phyloP scores from a whole-genome alignment of 176 grass and related monocot genomes.

The Neostapfia colusana region DNA sequence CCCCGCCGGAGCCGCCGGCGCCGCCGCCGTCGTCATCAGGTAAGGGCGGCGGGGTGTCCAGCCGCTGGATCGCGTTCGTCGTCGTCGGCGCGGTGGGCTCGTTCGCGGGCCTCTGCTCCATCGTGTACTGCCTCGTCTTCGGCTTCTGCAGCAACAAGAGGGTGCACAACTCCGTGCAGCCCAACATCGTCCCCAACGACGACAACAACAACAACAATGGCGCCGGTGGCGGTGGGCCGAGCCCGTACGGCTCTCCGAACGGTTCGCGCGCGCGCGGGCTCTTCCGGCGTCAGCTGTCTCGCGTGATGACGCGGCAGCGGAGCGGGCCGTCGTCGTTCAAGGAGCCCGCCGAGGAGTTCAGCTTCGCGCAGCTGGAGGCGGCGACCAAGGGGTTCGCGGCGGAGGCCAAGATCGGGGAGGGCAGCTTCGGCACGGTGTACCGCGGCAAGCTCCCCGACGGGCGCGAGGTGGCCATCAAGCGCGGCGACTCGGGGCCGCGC shows the following conservation, averaged over 20 bases:
- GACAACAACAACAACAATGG: neutral
- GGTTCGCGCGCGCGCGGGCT: slow-evolving; percentile 40
- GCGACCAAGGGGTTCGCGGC: slow-evolving; percentile 64
- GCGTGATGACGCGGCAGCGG: slow-evolving; percentile 78
- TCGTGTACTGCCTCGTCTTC: slow-evolving; percentile 60
- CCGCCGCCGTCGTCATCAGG: neutral
- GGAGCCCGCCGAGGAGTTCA: slow-evolving; percentile 68
- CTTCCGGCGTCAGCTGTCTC: slow-evolving; percentile 75
- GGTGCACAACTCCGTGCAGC: slow-evolving; percentile 89
- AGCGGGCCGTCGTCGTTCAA: slow-evolving; percentile 95
- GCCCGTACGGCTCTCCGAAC: slow-evolving; percentile 55
- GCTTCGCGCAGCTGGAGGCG: slow-evolving; percentile 55
- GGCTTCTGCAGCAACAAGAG: slow-evolving; percentile 72
- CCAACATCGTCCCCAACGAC: slow-evolving; percentile 17
- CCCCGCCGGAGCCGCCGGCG: slow-evolving; percentile 11
- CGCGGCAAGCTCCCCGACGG: slow-evolving; percentile 75
- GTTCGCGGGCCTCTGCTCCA: slow-evolving; percentile 59
- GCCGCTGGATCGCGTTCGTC: slow-evolving; percentile 55
- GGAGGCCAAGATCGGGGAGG: slow-evolving; percentile 71
- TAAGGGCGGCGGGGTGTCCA: neutral
- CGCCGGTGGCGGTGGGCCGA: neutral
- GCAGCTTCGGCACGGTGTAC: slow-evolving; percentile 91
- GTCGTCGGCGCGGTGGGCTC: slow-evolving; percentile 65
- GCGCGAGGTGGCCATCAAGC: slow-evolving; percentile 90
- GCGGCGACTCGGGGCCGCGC: slow-evolving; percentile 55